phyloP scores from a whole-genome alignment of 768 basidiomycete species.

The Phylloporus rhodoxanthus region DNA sequence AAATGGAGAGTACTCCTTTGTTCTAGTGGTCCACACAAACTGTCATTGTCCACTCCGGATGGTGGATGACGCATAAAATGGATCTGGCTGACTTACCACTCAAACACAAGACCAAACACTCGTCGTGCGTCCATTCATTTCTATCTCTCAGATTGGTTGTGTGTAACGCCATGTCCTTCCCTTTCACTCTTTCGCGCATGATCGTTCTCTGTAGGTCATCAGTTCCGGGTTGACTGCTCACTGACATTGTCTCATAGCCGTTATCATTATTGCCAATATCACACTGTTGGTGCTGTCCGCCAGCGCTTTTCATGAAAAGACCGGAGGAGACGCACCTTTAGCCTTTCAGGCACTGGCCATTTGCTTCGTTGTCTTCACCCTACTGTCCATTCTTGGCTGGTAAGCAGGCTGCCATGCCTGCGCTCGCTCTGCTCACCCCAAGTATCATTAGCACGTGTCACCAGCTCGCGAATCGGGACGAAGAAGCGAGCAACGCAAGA shows the following conservation, averaged over 20 bases:
- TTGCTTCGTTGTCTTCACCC: constrained; percentile 9
- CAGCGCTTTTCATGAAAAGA: constrained; percentile 14
- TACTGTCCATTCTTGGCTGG: constrained; percentile 16
- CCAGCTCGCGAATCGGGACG: constrained; percentile 5
- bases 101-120: not conserved
- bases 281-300: constrained; percentile 14
- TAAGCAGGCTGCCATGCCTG: constrained; percentile 4
- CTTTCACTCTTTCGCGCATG: constrained; percentile 16
- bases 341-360: constrained; percentile 19
- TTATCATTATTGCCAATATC: constrained; percentile 12
- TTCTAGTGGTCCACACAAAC: constrained; percentile 5
- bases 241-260: constrained; percentile 11
- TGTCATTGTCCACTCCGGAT: constrained; percentile 7
- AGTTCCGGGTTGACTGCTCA: not conserved
- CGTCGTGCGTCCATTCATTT: constrained; percentile 2
- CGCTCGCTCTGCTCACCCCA: not conserved
- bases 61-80: constrained; percentile 12
- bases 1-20: constrained; percentile 1
- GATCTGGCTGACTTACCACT: not conserved
- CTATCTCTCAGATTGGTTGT: constrained; percentile 9
- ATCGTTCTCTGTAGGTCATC: constrained; percentile 18
- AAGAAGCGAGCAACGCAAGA: constrained; percentile 19
- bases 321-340: constrained; percentile 14
- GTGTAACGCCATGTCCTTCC: constrained; percentile 26
- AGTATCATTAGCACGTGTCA: constrained; percentile 11